Evolutionary conservation across 805 yeast species (phyloP).

Genomic region (Aciculoconidium aculeatum): DNA sequence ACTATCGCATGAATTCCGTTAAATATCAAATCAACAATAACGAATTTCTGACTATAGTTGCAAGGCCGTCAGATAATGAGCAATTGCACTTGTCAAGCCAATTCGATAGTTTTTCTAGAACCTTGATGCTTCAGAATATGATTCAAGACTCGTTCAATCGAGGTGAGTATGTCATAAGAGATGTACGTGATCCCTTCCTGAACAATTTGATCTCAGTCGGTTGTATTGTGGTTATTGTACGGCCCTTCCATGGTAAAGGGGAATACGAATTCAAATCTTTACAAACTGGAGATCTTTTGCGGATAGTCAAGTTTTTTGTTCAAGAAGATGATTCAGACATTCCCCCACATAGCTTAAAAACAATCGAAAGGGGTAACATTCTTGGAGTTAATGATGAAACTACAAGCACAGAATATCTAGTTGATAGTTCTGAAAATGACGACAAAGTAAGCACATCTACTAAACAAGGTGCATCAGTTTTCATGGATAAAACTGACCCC

Average conservation of each 20-base stretch:
- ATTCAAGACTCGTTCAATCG: conserved; percentile 12
- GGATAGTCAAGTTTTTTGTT: conserved; percentile 22
- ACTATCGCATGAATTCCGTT: conserved; percentile 7
- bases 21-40: conserved; percentile 6
- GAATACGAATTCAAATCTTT: conserved; percentile 17
- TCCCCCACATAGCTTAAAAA: neutral
- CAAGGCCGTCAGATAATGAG: conserved; percentile 12
- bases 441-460: no score
- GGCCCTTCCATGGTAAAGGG: conserved; percentile 17
- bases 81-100: conserved; percentile 11
- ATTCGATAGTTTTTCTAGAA: conserved; percentile 21
- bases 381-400: neutral
- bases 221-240: conserved; percentile 27
- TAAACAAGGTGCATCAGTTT: no score
- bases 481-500: conserved; percentile 12
- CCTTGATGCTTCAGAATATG: conserved; percentile 22
- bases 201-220: conserved; percentile 16
- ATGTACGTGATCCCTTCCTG: conserved; percentile 27
- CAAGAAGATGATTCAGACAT: conserved; percentile 6
- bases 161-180: conserved; percentile 12
- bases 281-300: conserved; percentile 26
- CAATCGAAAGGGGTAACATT: neutral
- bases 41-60: conserved; percentile 8
- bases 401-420: conserved; percentile 1
- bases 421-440: conserved; percentile 5